These are phyloP conservation scores for Agaricales sp. DNA, from an alignment of 1,284 basidiomycete species.

Conservation along the genomic window DNA sequence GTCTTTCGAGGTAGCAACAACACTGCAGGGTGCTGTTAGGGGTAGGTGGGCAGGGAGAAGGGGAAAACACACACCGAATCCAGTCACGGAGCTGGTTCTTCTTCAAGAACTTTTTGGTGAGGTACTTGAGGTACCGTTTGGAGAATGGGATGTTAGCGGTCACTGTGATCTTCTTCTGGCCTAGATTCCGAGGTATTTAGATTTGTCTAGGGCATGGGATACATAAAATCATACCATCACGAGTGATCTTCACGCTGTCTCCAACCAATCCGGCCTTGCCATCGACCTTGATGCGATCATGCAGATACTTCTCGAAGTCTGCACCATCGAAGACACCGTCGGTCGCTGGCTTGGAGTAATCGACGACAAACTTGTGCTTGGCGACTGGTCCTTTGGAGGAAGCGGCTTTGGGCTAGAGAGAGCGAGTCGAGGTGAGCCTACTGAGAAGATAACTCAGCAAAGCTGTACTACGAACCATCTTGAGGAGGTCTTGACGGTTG, in stretches of 20 bases:
- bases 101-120: conserved; percentile 95
- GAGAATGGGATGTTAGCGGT: conserved; percentile 81
- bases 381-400: conserved; percentile 58
- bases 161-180: conserved; percentile 67
- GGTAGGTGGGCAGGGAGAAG: not conserved
- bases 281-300: conserved; percentile 87
- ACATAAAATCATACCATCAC: conserved; percentile 49
- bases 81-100: conserved; percentile 81
- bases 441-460: conserved; percentile 90
- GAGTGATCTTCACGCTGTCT: conserved; percentile 72
- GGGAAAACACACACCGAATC: conserved; percentile 51
- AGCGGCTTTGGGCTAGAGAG: conserved; percentile 44
- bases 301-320: conserved; percentile 88
- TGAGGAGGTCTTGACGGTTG: conserved; percentile 21
- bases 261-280: conserved; percentile 80
- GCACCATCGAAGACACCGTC: conserved; percentile 90
- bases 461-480: conserved; percentile 70
- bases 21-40: conserved; percentile 28
- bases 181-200: conserved; percentile 4
- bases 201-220: conserved; percentile 6
- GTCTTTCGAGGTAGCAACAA: conserved; percentile 85
- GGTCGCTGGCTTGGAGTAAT: conserved; percentile 87
- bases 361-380: conserved; percentile 90
- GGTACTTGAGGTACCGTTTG: conserved; percentile 89
- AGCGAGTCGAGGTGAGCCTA: conserved; percentile 60